phyloP scores from a whole-genome alignment of 129 eudicot species.

The Solidago caesia region DNA sequence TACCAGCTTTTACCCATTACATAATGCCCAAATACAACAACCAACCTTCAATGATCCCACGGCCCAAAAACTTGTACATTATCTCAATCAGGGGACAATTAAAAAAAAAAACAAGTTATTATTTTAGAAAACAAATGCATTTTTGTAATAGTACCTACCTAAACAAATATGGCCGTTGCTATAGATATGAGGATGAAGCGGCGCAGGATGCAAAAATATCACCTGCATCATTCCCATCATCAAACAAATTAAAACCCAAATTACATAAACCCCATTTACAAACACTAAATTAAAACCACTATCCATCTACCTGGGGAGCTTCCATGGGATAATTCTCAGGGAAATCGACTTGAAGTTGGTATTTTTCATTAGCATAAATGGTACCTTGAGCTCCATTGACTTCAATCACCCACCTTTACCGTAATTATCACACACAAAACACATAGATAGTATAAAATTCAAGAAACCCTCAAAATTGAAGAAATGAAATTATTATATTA shows the following conservation, averaged over 20 bases:
- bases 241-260: conserved; percentile 14
- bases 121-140: no score
- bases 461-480: conserved; percentile 20
- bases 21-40: no score
- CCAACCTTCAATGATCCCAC: no score
- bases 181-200: conserved; percentile 90
- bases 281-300: background rate
- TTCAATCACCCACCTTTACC: conserved; percentile 80
- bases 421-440: conserved; percentile 22
- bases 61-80: no score
- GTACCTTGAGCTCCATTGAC: conserved; percentile 89
- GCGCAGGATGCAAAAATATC: conserved; percentile 87
- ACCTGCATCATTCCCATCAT: conserved; percentile 50
- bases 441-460: background rate
- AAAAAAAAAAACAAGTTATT: no score
- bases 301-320: conserved; percentile 78
- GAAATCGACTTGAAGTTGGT: conserved; percentile 87
- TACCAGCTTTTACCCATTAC: no score
- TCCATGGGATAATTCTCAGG: conserved; percentile 98
- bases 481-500: background rate
- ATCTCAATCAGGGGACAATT: no score
- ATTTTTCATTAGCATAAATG: conserved; percentile 65
- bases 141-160: conserved; percentile 36
- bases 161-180: conserved; percentile 98
- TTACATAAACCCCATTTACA: background rate